Evolutionary conservation across 495 filamentous ascomycete species (phyloP).

Genomic region (Penicillium tannophilum): DNA sequence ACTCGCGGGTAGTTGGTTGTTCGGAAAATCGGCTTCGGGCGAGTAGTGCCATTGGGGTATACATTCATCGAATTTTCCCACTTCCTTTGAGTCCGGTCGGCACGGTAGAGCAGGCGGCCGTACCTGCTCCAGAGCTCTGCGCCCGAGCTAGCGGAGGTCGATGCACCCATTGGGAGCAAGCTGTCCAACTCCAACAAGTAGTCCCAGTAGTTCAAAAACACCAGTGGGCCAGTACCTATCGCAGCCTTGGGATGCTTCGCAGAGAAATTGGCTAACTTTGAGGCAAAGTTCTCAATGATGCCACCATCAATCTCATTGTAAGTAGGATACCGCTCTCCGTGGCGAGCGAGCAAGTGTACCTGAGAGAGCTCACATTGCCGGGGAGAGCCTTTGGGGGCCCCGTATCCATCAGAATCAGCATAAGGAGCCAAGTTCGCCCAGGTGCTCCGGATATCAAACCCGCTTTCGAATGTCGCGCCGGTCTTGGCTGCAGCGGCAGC

Average conservation of each 20-base stretch:
- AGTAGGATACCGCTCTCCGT: slow-evolving; percentile 55
- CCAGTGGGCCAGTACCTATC: slow-evolving; percentile 46
- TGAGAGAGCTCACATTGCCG: slow-evolving; percentile 35
- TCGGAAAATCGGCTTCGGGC: slow-evolving; percentile 49
- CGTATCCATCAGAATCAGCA: slow-evolving; percentile 42
- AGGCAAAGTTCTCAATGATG: slow-evolving; percentile 47
- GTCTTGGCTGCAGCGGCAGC: slow-evolving; percentile 17
- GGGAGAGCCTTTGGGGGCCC: slow-evolving; percentile 49
- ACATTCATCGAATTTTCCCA: slow-evolving; percentile 47
- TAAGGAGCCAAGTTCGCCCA: slow-evolving; percentile 31
- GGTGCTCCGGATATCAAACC: slow-evolving; percentile 38
- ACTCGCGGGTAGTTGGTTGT: slow-evolving; percentile 54
- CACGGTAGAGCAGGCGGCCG: slow-evolving; percentile 51
- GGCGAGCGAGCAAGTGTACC: slow-evolving; percentile 51
- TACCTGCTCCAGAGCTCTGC: slow-evolving; percentile 57
- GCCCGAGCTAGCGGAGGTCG: slow-evolving; percentile 52
- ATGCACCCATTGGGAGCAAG: slow-evolving; percentile 50
- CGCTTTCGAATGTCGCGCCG: slow-evolving; percentile 31
- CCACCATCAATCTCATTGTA: slow-evolving; percentile 39
- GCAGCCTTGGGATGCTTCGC: slow-evolving; percentile 31
- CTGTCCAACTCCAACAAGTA: slow-evolving; percentile 46
- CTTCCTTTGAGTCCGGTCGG: slow-evolving; percentile 36
- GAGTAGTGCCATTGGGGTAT: slow-evolving; percentile 47
- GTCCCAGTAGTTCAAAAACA: slow-evolving; percentile 53
- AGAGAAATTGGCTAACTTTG: slow-evolving; percentile 50